These are phyloP conservation scores for Aspergillus glaucus DNA, from an alignment of 2,329 filamentous ascomycete genomes.

Conservation along the genomic window DNA sequence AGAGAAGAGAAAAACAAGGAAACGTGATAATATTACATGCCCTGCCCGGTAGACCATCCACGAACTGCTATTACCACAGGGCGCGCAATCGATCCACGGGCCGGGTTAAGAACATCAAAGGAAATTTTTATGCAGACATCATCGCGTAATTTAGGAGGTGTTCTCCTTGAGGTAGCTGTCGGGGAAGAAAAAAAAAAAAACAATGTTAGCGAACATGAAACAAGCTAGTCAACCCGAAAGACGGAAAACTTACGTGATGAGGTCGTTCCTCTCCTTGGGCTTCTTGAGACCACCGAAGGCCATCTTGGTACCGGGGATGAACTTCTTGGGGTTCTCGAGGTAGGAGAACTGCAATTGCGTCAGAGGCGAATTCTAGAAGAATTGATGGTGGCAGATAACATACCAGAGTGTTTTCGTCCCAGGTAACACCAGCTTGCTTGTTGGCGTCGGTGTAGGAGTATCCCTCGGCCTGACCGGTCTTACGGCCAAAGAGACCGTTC, in stretches of 20 bases:
- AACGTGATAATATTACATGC: conserved; percentile 35
- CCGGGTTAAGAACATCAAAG: conserved; percentile 14
- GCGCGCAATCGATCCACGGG: conserved; percentile 8
- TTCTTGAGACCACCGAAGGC: conserved; percentile 99
- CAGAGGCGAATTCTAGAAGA: conserved; percentile 3
- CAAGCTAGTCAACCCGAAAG: neutral
- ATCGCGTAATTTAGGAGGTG: conserved; percentile 28
- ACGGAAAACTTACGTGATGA: conserved; percentile 75
- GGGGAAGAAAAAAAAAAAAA: neutral
- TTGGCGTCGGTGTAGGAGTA: conserved; percentile 99
- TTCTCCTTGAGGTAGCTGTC: conserved; percentile 35
- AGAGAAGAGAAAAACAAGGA: conserved; percentile 1
- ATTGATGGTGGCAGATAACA: conserved; percentile 20
- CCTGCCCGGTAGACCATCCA: conserved; percentile 19
- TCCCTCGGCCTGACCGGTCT: conserved; percentile 83
- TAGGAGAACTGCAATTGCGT: conserved; percentile 67
- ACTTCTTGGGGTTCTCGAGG: conserved; percentile 99
- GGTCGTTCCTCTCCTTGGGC: conserved; percentile 97
- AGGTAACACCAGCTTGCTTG: conserved; percentile 90
- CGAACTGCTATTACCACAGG: conserved; percentile 18
- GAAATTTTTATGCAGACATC: conserved; percentile 13
- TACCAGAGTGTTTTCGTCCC: conserved; percentile 81
- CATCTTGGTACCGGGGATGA: conserved; percentile 99
- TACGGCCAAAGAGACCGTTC: conserved; percentile 94
- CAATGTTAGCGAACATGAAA: conserved; percentile 10